These are phyloP conservation scores for Raphanus sativus DNA, from an alignment of 345 rosid genomes.

Conservation along the genomic window DNA sequence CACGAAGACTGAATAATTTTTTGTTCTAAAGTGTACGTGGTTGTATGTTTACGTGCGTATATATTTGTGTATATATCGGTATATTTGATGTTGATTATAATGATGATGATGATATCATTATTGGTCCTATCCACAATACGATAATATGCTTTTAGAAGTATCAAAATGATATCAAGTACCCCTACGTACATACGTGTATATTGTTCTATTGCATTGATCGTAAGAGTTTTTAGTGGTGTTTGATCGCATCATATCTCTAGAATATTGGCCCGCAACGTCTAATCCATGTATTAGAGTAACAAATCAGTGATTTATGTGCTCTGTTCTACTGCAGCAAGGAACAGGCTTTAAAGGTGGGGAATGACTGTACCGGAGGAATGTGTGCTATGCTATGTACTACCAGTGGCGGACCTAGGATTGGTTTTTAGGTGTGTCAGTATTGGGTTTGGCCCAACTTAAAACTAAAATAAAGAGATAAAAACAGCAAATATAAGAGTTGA, in stretches of 20 bases:
- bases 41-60: constrained; percentile 29
- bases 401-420: too few relatives aligned
- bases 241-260: constrained; percentile 24
- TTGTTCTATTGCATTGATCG: background rate
- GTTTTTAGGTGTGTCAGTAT: too few relatives aligned
- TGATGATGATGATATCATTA: constrained; percentile 25
- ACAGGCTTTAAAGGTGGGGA: too few relatives aligned
- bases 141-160: constrained; percentile 27
- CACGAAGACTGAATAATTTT: constrained; percentile 33
- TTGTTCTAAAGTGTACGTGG: constrained; percentile 37
- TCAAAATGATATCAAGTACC: constrained; percentile 6
- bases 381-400: too few relatives aligned
- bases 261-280: constrained; percentile 22
- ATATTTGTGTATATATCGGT: constrained; percentile 14
- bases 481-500: too few relatives aligned
- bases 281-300: background rate
- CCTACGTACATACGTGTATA: constrained; percentile 24
- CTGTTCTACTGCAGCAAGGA: too few relatives aligned
- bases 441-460: too few relatives aligned
- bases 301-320: background rate
- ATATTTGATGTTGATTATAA: constrained; percentile 9
- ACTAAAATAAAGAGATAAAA: too few relatives aligned
- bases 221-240: background rate
- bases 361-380: too few relatives aligned
- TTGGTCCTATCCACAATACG: constrained; percentile 30